Evolutionary conservation across 176 grass and related monocot species (phyloP), one percentile per base, ranked within the genome.

Genomic region (Hyparrhenia diplandra): DNA sequence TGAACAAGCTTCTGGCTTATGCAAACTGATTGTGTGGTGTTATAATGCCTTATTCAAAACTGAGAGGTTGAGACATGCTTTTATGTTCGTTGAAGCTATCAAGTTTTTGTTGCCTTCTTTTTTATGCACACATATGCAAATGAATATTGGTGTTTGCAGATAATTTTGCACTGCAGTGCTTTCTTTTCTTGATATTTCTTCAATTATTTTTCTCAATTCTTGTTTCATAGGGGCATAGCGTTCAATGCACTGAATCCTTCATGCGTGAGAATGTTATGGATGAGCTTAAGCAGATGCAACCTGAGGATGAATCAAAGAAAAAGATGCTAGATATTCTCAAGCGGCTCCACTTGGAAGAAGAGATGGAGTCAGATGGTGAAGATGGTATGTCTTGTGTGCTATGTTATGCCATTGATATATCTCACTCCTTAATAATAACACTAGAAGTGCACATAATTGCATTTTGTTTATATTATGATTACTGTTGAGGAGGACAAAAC

Each of bases 251-350:
- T 17, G 95, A 98, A 86, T 88, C 73, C 2, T 98, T 98, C 84
- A 93, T 93, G 92, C 80, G 76, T 51, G 92, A 95, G 60, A 95
- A 98, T 93, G 92, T 98, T 25, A 83, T 91, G 82, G 95, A 87
- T 41, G 95, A 95, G 86, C 80, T 98, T 86, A 89, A 91, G 85
- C 95, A 98, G 67, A 87, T 95, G 65, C 88, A 95, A 36, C 90
- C 90, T 79, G 90, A 95, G 82, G 92, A 93, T 80, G 90, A 93
- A 78, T 86, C 88, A 69, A 95, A 88, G 77, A 89, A 67, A 75
- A 80, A 98, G 89, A 94, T 94, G 88, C 55, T 98, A 5, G 95
- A 98, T 73, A 98, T 98, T 63, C 84, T 95, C 59, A 98, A 91
- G 81, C 59, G 88, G 37, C 92, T 98, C 82, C 92, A 98, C 62